These are phyloP conservation scores for Aureobasidium zeae DNA, from an alignment of 2,329 filamentous ascomycete species.

Conservation along the genomic window DNA sequence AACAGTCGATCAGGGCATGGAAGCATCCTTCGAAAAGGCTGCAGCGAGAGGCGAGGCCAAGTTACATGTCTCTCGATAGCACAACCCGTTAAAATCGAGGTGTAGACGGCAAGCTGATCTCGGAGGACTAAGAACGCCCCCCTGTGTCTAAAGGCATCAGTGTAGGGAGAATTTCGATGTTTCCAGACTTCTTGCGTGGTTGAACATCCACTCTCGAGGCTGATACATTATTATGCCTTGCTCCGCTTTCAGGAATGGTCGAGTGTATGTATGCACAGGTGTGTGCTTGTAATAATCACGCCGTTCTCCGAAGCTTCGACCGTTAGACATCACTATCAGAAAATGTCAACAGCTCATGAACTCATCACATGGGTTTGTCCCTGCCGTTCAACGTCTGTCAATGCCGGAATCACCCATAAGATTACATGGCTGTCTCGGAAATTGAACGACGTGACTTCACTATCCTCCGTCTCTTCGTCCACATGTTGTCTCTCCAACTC, in stretches of 20 bases:
- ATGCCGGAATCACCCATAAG: constrained; percentile 10
- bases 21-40: too few relatives aligned
- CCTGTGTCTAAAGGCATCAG: background rate
- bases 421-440: constrained; percentile 4
- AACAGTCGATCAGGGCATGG: too few relatives aligned
- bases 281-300: background rate
- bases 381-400: constrained; percentile 6
- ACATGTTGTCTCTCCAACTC: background rate
- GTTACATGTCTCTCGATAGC: too few relatives aligned
- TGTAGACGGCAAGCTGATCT: too few relatives aligned
- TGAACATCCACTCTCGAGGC: too few relatives aligned
- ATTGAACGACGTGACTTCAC: constrained; percentile 3
- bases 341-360: constrained; percentile 8
- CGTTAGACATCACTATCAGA: constrained; percentile 5
- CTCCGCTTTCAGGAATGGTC: background rate
- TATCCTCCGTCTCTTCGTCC: background rate
- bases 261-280: background rate
- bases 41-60: too few relatives aligned
- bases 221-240: too few relatives aligned
- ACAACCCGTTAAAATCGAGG: too few relatives aligned
- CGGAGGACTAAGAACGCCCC: too few relatives aligned
- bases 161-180: background rate
- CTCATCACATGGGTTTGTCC: constrained; percentile 7
- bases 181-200: too few relatives aligned
- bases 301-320: background rate